Percentiles rank a stretch among this genome's conserved stretches.
Conservation (phyloP, 1,139 yeast genomes). For the Kodamaea fungicola region DNA sequence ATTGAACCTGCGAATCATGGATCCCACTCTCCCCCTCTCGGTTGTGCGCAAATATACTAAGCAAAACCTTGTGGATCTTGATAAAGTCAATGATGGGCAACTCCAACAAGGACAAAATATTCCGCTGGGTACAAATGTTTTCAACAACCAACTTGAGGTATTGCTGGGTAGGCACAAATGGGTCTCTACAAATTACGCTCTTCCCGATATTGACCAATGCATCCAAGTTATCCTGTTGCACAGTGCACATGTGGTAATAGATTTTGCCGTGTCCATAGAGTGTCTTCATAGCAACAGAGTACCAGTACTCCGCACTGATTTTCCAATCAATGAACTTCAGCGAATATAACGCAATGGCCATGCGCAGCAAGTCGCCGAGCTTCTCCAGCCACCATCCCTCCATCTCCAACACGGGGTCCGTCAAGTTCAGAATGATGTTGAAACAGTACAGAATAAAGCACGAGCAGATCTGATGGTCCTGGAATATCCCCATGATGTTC, state of each 20-base stretch:
- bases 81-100: conserved; percentile 64
- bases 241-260: conserved; percentile 80
- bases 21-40: conserved; percentile 12
- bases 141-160: conserved; percentile 74
- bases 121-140: conserved; percentile 70
- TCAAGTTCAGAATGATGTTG: conserved; percentile 49
- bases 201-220: conserved; percentile 77
- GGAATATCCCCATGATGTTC: conserved; percentile 59
- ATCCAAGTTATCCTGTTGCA: conserved; percentile 74
- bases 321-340: conserved; percentile 81
- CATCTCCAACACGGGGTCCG: conserved; percentile 51
- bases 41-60: conserved; percentile 39
- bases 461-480: conserved; percentile 47
- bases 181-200: conserved; percentile 73
- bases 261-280: conserved; percentile 78
- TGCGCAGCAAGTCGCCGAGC: conserved; percentile 72
- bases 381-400: conserved; percentile 80
- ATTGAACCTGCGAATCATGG: conserved; percentile 44
- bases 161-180: conserved; percentile 78
- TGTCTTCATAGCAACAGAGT: conserved; percentile 62
- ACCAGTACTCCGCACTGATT: conserved; percentile 75
- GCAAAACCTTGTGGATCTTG: conserved; percentile 58
- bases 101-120: conserved; percentile 55
- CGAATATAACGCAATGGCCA: conserved; percentile 79
- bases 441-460: conserved; percentile 50